These are phyloP conservation scores for Sarcocystis neurona DNA, from an alignment of 169 alveolate genomes.

Conservation along the genomic window DNA sequence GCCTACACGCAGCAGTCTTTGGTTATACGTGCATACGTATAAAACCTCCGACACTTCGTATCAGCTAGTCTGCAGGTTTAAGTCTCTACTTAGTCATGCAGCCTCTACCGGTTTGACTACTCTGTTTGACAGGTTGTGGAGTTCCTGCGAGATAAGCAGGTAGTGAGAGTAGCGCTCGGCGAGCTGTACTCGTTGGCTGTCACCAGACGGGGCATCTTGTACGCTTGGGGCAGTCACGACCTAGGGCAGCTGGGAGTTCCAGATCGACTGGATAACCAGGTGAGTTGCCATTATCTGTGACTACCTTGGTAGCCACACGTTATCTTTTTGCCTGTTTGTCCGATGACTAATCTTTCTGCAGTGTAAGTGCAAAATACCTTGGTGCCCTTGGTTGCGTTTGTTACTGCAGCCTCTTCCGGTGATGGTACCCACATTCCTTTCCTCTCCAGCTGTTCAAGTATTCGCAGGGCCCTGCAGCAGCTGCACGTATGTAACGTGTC, in stretches of 20 bases:
- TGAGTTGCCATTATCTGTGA: neutral
- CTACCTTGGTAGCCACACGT: neutral
- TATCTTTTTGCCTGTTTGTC: neutral
- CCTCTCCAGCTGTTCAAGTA: constrained; percentile 26
- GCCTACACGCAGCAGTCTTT: no score
- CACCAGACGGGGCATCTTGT: constrained; percentile 22
- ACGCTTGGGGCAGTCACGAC: constrained; percentile 40
- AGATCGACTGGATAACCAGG: constrained; percentile 32
- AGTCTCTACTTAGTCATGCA: no score
- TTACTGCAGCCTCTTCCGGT: constrained; percentile 29
- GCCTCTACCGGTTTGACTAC: neutral
- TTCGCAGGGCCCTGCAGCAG: constrained; percentile 36
- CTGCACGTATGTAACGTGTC: constrained; percentile 15
- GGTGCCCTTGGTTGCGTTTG: neutral
- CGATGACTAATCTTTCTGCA: neutral
- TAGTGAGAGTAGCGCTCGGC: constrained; percentile 4
- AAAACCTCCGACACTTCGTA: no score
- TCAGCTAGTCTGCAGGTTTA: no score
- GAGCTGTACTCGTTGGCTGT: constrained; percentile 27
- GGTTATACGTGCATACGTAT: no score
- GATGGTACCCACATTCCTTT: constrained; percentile 12
- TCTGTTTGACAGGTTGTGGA: constrained; percentile 4
- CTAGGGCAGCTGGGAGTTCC: constrained; percentile 24
- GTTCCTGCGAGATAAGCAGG: constrained; percentile 5
- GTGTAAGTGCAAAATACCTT: neutral